Percentiles rank a stretch among this genome's conserved stretches.
phyloP scores from a whole-genome alignment of 345 rosid genomes.

The Syzygium oleosum region DNA sequence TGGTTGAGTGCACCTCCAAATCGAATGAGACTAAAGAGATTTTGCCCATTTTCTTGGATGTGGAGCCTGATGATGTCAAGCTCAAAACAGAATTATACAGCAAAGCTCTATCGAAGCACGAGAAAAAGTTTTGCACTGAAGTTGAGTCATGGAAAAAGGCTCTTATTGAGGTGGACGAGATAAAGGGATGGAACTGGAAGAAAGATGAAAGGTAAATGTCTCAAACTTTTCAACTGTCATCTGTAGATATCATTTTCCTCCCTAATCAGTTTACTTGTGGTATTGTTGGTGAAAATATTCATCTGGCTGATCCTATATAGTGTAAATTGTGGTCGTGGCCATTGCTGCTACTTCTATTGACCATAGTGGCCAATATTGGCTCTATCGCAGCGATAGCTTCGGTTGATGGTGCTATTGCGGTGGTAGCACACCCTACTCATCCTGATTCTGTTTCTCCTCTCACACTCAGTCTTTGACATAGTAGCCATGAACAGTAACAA shows the following conservation, averaged over 20 bases:
- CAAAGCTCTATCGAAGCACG: fast-evolving
- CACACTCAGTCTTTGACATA: no score
- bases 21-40: not conserved
- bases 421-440: no score
- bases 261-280: no score
- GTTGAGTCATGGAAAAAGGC: not conserved
- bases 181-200: not conserved
- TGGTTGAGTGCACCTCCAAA: not conserved
- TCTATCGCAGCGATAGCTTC: no score
- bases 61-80: not conserved
- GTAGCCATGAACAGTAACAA: no score
- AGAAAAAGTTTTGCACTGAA: fast-evolving
- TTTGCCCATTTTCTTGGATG: not conserved
- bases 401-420: no score
- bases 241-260: not conserved
- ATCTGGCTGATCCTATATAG: no score
- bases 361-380: not conserved
- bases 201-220: not conserved
- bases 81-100: fast-evolving
- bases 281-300: not conserved
- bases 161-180: fast-evolving
- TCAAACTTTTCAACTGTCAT: no score
- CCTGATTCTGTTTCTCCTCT: no score
- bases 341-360: not conserved
- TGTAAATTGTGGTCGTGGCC: not conserved